Base-by-base conservation (phyloP, 1,284 basidiomycete genomes). In the Marasmius fiardii region DNA sequence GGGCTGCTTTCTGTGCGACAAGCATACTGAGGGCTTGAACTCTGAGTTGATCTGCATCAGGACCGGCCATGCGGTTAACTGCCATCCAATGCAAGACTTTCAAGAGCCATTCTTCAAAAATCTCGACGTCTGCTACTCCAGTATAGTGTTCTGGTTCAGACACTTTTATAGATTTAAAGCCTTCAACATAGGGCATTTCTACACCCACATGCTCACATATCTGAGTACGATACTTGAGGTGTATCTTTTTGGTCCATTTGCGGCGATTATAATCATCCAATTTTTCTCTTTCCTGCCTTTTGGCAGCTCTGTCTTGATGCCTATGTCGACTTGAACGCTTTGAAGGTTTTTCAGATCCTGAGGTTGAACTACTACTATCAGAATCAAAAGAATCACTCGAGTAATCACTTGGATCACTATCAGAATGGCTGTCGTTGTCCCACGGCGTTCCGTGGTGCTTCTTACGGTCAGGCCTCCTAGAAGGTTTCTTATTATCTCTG, bases 1-100 rank as follows among this genome's bases (percentile, higher is more conserved):
- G 41, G 4, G 28, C 18, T 7, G 62, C 63, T 24, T 54, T 28
- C 2, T 57, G 58, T 20, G 53, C 33, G 2, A 64, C n/a, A 23
- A 58, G 58, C 11, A 48, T 16, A 1, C 53, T 45, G 2, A 54
- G 8, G 23, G 24, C 4, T 16, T 48, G 47, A 6, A 54, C 31
- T 5, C 43, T 12, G 4, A 33, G 11, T 3, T 48, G 11, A 14
- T 54, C 43, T 34, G n/a, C 34, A 2, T 53, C 44, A 28, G 26
- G 43, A 5, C 52, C 53, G 7, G 12, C n/a, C 26, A 50, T 8
- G 2, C 41, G 11, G 18, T 43, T 43, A 1, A 53, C 39, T 2
- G 35, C 28, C n/a, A 53, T 20, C 43, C 43, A 53, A 21, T 18
- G 11, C 34, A 53, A 23, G 14, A 47, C 3, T 12, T 24, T n/a